These are phyloP conservation scores for Cercis canadensis DNA, from an alignment of 306 rosid species.

Conservation along the genomic window DNA sequence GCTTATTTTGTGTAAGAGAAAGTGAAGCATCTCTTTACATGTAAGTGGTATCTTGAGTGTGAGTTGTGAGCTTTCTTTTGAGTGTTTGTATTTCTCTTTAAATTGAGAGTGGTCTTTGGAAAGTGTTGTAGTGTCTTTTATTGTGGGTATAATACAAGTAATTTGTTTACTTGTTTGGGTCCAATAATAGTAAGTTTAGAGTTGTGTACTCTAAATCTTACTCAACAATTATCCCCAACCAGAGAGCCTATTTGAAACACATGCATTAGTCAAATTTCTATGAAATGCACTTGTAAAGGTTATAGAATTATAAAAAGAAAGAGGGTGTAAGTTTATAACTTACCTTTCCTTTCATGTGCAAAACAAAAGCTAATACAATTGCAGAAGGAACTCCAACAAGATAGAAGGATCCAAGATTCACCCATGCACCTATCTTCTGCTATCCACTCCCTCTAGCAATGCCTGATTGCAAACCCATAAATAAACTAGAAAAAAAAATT, in stretches of 20 bases:
- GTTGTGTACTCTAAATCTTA: no score
- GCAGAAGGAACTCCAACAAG: constrained; percentile 44
- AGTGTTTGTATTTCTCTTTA: no score
- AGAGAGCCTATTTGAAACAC: constrained; percentile 41
- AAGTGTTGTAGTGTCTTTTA: no score
- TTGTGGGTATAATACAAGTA: no score
- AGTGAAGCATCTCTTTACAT: no score
- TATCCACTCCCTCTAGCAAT: constrained; percentile 46
- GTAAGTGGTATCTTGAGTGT: no score
- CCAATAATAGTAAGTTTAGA: no score
- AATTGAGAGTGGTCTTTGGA: no score
- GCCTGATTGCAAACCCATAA: constrained; percentile 18
- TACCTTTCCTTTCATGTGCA: constrained; percentile 42
- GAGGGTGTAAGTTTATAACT: background rate
- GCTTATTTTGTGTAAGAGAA: no score
- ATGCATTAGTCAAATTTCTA: constrained; percentile 19
- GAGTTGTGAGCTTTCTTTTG: no score
- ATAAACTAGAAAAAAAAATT: no score
- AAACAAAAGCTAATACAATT: constrained; percentile 34
- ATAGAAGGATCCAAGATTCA: constrained; percentile 49
- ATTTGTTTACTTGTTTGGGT: no score
- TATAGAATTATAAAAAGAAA: background rate
- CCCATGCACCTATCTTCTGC: constrained; percentile 45
- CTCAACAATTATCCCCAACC: constrained; percentile 44
- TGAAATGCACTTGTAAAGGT: background rate